phyloP scores from a whole-genome alignment of 2,329 filamentous ascomycete genomes.

The Penicillium janthinellum region DNA sequence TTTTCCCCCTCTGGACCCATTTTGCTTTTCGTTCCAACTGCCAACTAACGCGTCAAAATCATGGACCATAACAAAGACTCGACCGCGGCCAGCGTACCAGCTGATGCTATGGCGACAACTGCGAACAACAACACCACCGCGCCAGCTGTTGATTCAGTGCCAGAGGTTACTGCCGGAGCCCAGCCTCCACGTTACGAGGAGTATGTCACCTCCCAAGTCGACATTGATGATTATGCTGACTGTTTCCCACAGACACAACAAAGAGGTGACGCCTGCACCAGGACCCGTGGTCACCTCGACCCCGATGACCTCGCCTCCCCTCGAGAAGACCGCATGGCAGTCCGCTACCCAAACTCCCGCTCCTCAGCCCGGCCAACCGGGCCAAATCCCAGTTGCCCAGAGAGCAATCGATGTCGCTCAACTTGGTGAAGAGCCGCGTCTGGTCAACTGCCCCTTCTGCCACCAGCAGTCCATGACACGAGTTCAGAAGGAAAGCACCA shows the following conservation, averaged over 20 bases:
- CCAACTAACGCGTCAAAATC: not conserved
- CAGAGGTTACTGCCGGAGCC: not conserved
- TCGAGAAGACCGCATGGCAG: constrained; percentile 13
- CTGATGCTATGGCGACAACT: not conserved
- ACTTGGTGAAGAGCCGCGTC: constrained; percentile 12
- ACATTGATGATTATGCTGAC: not conserved
- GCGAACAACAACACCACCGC: not conserved
- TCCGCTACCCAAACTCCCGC: constrained; percentile 5
- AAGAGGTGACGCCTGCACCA: constrained; percentile 4
- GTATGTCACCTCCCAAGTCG: constrained; percentile 1
- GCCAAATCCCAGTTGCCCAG: constrained; percentile 3
- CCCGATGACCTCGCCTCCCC: not conserved
- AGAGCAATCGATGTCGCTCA: constrained; percentile 3
- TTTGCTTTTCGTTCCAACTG: not conserved
- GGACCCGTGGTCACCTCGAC: not conserved
- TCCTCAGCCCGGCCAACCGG: constrained; percentile 1
- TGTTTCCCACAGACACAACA: not conserved
- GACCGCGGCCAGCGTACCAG: constrained; percentile 1
- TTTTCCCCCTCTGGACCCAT: not conserved
- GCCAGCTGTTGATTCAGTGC: not conserved
- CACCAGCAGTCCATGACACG: constrained; percentile 12
- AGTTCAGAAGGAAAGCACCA: constrained; percentile 17
- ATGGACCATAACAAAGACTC: constrained; percentile 11
- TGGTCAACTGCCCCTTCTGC: constrained; percentile 20
- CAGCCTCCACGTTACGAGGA: constrained; percentile 8